phyloP scores from a whole-genome alignment of 208 protist genomes.

The Crithidia fasciculata region DNA sequence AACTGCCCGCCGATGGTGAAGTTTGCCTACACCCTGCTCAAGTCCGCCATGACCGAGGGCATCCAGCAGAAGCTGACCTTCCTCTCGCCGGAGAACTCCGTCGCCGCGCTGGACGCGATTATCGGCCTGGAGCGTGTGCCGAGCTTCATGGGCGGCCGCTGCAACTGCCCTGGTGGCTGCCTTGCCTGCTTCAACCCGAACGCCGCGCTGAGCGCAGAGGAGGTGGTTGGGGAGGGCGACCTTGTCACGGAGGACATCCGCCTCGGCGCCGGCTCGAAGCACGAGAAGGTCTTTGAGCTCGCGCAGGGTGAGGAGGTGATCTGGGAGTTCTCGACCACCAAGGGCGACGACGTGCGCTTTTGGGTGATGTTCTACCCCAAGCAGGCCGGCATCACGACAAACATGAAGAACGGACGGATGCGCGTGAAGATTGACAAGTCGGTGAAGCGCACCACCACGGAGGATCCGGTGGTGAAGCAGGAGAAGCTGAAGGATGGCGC shows the following conservation, averaged over 20 bases:
- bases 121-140: slow-evolving; percentile 63
- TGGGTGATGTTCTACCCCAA: slow-evolving; percentile 49
- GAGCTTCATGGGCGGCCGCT: slow-evolving; percentile 62
- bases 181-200: slow-evolving; percentile 51
- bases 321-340: slow-evolving; percentile 63
- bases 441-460: slow-evolving; percentile 34
- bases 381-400: slow-evolving; percentile 36
- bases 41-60: slow-evolving; percentile 43
- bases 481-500: slow-evolving; percentile 56
- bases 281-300: slow-evolving; percentile 56
- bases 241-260: slow-evolving; percentile 58
- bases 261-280: slow-evolving; percentile 45
- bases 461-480: slow-evolving; percentile 50
- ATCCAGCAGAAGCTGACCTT: slow-evolving; percentile 66
- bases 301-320: slow-evolving; percentile 52
- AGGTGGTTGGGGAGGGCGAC: slow-evolving; percentile 40
- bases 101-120: slow-evolving; percentile 45
- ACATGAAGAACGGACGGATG: slow-evolving; percentile 30
- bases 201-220: slow-evolving; percentile 22
- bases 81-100: slow-evolving; percentile 45
- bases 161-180: slow-evolving; percentile 60
- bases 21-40: slow-evolving; percentile 69
- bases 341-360: slow-evolving; percentile 52
- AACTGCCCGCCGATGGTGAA: slow-evolving; percentile 73
- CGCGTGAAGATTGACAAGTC: slow-evolving; percentile 43